Percentiles rank a stretch among this genome's conserved stretches.
Conservation (phyloP, 371 early-diverging fungal species). For the Lichtheimia ornata region DNA sequence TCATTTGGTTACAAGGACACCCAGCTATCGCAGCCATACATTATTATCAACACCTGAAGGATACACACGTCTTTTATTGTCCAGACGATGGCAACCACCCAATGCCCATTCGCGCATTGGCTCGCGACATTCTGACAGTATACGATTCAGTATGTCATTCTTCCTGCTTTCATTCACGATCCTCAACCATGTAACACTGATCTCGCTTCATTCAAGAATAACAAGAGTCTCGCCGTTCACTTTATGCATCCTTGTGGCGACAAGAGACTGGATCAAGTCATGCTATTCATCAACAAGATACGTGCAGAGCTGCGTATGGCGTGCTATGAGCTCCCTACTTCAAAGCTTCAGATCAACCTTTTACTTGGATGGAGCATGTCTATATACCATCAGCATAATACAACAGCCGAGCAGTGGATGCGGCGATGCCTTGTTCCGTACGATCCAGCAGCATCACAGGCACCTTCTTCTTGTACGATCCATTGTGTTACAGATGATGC, state of each 20-base stretch:
- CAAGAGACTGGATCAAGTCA: conserved; percentile 12
- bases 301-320: conserved; percentile 10
- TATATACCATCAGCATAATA: too few species aligned
- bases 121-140: conserved; percentile 12
- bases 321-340: conserved; percentile 6
- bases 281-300: conserved; percentile 10
- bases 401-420: conserved; percentile 7
- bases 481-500: conserved; percentile 1
- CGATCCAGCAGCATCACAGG: conserved; percentile 5
- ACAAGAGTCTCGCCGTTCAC: conserved; percentile 20
- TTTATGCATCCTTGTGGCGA: conserved; percentile 14
- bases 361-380: conserved; percentile 10
- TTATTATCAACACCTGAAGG: conserved; percentile 10
- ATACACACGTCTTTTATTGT: conserved; percentile 16
- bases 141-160: conserved; percentile 13
- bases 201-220: conserved; percentile 7
- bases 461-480: background rate
- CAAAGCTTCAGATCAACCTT: conserved; percentile 8
- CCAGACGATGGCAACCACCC: conserved; percentile 11
- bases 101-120: conserved; percentile 10
- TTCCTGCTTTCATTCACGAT: background rate
- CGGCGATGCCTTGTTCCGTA: conserved; percentile 7
- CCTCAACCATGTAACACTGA: background rate
- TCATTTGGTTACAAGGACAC: conserved; percentile 15
- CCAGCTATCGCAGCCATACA: conserved; percentile 19